Evolutionary conservation across 345 rosid species (phyloP), one percentile per base, ranked within the genome.

Genomic region (Ceriops tagal): DNA sequence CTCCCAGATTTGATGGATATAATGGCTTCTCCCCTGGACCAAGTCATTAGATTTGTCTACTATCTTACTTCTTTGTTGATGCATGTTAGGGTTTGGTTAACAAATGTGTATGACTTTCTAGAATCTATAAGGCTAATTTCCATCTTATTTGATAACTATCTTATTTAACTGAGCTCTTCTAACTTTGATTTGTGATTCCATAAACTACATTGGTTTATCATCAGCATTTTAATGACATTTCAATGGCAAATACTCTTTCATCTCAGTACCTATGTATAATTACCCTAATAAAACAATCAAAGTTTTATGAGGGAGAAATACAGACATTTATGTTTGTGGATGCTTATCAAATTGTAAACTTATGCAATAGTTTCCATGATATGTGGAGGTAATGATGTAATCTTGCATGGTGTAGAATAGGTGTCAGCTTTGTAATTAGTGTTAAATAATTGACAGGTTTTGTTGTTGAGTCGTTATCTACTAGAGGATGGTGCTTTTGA

Each of bases 291-390:
- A 91, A 87, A 73, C 81, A 86, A 68, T 85, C 90, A 35, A 83
- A 80, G 77, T 93, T 93, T 81, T 91, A 92, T 21, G 83, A 82
- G 73, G 98, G 98, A 16, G 98, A 93, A 85, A 87, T 93, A 82
- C 98, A 93, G 83, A 93, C 98, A 60, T 93, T 93, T 78, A 93
- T 93, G 98, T 93, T 97, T 6, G 82, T 93, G 72, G 98, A 91
- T 87, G 92, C 96, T 78, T 97, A 93, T 82, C 87, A 91, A 74
- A 88, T 86, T 61, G 90, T 88, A 67, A 93, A 93, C 67, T 79
- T 93, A 77, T 84, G 92, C 58, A 89, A 91, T 82, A 91, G 97
- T 80, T 88, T 93, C 73, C 97, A 93, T 86, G 97, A 91, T 66
- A 71, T 84, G 71, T 93, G 98, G 97, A 91, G 97, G 98, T 93